Conservation (phyloP, 108 stramenopile genomes). For the Nannochloropsis granulata region DNA sequence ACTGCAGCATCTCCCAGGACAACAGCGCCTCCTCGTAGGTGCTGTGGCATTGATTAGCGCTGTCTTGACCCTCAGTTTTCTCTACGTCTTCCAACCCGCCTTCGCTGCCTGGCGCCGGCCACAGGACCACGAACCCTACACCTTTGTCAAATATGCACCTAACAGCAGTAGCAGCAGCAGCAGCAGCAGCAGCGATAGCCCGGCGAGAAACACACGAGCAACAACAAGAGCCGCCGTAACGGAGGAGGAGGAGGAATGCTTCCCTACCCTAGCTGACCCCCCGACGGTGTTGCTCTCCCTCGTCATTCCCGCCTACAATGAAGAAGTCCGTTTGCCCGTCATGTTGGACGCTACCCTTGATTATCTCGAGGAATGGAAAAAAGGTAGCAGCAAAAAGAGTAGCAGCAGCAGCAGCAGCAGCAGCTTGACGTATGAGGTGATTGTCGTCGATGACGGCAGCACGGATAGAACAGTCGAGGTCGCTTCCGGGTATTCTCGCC, state of each 20-base stretch:
- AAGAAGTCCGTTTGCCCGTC: slow-evolving; percentile 61
- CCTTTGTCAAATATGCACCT: background rate
- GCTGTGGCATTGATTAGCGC: background rate
- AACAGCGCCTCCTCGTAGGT: background rate
- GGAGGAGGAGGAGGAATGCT: background rate
- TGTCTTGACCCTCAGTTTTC: background rate
- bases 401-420: background rate
- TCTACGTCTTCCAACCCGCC: background rate
- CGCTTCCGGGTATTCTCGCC: background rate
- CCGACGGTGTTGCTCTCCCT: slow-evolving; percentile 43
- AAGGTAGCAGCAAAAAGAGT: background rate
- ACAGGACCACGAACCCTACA: background rate
- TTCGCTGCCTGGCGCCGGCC: background rate
- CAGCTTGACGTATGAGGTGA: slow-evolving; percentile 23
- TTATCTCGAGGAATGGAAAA: slow-evolving; percentile 34
- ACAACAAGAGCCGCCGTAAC: background rate
- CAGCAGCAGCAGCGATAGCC: background rate
- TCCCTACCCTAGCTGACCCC: slow-evolving; percentile 1
- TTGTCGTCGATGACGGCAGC: slow-evolving; percentile 42
- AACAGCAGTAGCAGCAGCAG: background rate
- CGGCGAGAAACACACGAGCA: background rate
- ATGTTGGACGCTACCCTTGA: slow-evolving; percentile 61
- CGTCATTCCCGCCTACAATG: slow-evolving; percentile 87
- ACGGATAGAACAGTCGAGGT: slow-evolving; percentile 15
- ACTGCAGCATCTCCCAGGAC: no score